A percentile compares a stretch with the other conserved stretches of the same genome.
Evolutionary conservation across 257 asterid genomes (phyloP).

Genomic region (Petunia secreta): DNA sequence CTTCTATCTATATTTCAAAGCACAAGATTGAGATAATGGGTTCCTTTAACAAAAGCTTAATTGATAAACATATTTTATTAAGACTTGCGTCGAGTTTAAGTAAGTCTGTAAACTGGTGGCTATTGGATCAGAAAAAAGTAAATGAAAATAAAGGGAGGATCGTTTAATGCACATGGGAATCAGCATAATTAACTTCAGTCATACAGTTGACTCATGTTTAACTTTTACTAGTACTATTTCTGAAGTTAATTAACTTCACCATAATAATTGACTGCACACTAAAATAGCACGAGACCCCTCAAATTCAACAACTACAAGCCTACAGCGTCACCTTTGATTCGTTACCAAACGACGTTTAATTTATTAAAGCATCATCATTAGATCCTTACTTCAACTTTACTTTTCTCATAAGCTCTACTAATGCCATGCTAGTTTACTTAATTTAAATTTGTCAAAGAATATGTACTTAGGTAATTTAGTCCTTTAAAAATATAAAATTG

Average conservation of each 20-base stretch:
- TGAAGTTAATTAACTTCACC: neutral
- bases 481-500: neutral
- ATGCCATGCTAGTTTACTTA: too few relatives aligned
- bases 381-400: neutral
- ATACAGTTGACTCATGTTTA: neutral
- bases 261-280: neutral
- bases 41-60: neutral
- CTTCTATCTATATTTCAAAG: neutral
- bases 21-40: neutral
- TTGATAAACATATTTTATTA: neutral
- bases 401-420: neutral
- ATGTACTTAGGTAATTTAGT: too few relatives aligned
- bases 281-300: conserved; percentile 21
- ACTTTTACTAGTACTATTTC: neutral
- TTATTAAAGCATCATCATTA: neutral
- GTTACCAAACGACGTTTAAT: too few relatives aligned
- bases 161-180: conserved; percentile 24
- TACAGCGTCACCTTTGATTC: too few relatives aligned
- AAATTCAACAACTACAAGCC: conserved; percentile 17
- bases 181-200: neutral
- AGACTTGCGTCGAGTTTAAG: neutral
- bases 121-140: neutral
- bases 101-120: neutral
- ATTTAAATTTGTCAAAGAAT: too few relatives aligned
- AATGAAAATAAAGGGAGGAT: neutral